Evolutionary conservation across 345 rosid species (phyloP), one percentile per base, ranked within the genome.

Genomic region (Citrus unshiu): DNA sequence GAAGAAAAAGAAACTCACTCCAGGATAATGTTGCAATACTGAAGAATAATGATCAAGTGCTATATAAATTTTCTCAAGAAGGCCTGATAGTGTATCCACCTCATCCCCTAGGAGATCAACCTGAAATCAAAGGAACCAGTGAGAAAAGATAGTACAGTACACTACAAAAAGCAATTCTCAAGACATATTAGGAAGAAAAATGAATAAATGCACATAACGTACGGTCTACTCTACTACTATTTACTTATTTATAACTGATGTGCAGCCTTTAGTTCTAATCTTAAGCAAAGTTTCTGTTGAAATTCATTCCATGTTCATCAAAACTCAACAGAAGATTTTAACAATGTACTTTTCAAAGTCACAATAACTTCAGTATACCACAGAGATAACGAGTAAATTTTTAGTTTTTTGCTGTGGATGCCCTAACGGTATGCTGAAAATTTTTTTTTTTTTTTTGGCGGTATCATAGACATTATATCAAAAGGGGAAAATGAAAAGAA

Each of bases 1-100:
- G 57, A 18, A 78, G 27, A 77, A 73, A 37, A 65, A 68, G 58
- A 63, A 58, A 81, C 91, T 90, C 89, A 97, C 99, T 58, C 98
- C 97, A 49, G 98, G 90, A 88, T 97, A 97, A 79, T 97, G 97
- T 79, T 85, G 81, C 85, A 94, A 83, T 78, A 97, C 64, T 12
- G 98, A 97, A 77, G 98, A 93, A 77, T 97, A 97, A 86, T 97
- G 98, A 83, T 97, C 98, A 24, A 97, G 88, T 3, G 94, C 98
- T 65, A 94, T 92, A 82, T 94, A 94, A 74, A 97, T 92, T 84
- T 97, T 97, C 88, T 92, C 97, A 54, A 93, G 98, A 79, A 94
- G 97, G 77, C 91, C 68, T 76, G 85, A 79, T 68, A 88, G 93
- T 37, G 85, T 62, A 62, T 94, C 98, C 85, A 94, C 99, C 83